Percentiles rank a stretch among this genome's conserved stretches.
These are phyloP conservation scores for Tothia fuscella DNA, from an alignment of 2,329 filamentous ascomycete genomes.

Conservation along the genomic window DNA sequence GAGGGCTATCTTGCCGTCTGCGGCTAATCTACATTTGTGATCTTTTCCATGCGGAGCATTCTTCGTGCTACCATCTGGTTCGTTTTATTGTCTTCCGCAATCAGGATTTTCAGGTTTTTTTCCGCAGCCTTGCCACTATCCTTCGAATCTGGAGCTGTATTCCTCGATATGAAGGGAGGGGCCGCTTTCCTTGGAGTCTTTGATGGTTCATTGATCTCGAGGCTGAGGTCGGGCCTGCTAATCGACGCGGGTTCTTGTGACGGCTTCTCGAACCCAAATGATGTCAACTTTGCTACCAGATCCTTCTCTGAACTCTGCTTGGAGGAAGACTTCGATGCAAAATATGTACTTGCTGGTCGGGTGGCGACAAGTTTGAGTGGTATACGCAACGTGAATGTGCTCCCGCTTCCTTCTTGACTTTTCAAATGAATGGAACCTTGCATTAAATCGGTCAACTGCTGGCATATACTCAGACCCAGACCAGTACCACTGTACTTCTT, in stretches of 20 bases:
- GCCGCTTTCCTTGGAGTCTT: no score
- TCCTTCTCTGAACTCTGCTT: no score
- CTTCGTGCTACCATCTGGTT: slow-evolving; percentile 39
- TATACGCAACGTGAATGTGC: slow-evolving; percentile 71
- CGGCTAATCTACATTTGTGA: slow-evolving; percentile 82
- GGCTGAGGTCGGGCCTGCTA: no score
- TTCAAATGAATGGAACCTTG: slow-evolving; percentile 60
- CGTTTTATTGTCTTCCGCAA: slow-evolving; percentile 64
- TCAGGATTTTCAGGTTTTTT: no score
- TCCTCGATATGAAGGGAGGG: no score
- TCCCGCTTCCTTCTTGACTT: slow-evolving; percentile 62
- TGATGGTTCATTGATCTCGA: no score
- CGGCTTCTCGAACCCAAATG: no score
- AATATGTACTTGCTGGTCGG: slow-evolving; percentile 43
- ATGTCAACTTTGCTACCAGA: no score
- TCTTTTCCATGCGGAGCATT: slow-evolving; percentile 62
- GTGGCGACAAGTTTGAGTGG: slow-evolving; percentile 67
- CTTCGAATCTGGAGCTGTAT: no score
- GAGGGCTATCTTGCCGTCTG: slow-evolving; percentile 64
- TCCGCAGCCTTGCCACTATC: no score
- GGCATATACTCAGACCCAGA: slow-evolving; percentile 77
- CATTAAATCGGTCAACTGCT: slow-evolving; percentile 75
- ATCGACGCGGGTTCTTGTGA: no score
- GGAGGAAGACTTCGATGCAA: no score
- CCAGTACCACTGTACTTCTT: slow-evolving; percentile 87